Percentiles rank a stretch among this genome's conserved stretches.
These are phyloP conservation scores for Ceriops tagal DNA, from an alignment of 345 rosid genomes.

Conservation along the genomic window DNA sequence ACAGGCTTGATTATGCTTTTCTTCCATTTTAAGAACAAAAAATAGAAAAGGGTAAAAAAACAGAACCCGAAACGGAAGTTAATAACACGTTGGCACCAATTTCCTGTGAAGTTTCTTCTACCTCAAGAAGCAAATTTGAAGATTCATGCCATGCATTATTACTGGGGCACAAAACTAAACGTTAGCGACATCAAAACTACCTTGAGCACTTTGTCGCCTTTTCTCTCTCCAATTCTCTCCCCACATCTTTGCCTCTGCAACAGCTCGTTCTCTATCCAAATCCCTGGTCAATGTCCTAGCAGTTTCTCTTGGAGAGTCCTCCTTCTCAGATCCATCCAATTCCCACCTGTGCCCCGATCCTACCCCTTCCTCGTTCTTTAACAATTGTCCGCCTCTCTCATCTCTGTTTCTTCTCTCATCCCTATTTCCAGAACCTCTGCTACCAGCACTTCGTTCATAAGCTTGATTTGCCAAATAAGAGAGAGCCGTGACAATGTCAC, in stretches of 20 bases:
- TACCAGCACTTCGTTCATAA: slow-evolving; percentile 50
- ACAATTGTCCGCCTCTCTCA: slow-evolving; percentile 53
- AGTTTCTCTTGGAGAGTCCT: slow-evolving; percentile 81
- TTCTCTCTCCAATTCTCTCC: slow-evolving; percentile 93
- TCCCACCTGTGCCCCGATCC: slow-evolving; percentile 75
- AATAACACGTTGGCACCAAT: slow-evolving; percentile 10
- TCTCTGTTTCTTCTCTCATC: slow-evolving; percentile 58
- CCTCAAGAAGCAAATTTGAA: neutral
- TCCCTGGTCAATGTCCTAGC: slow-evolving; percentile 62
- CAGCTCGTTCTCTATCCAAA: slow-evolving; percentile 81
- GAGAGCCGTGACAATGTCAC: slow-evolving; percentile 90
- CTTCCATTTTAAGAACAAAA: slow-evolving; percentile 18
- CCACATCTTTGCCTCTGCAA: slow-evolving; percentile 98
- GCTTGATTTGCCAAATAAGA: slow-evolving; percentile 87
- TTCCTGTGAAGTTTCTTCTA: neutral
- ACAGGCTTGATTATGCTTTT: slow-evolving; percentile 23
- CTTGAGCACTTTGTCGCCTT: slow-evolving; percentile 67
- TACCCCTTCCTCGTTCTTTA: slow-evolving; percentile 64
- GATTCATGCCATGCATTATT: slow-evolving; percentile 1
- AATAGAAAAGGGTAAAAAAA: neutral
- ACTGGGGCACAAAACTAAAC: slow-evolving; percentile 13
- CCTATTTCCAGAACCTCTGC: slow-evolving; percentile 40
- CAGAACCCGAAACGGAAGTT: neutral
- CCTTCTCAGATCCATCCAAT: slow-evolving; percentile 77
- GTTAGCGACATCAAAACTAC: slow-evolving; percentile 46